Percentiles rank a stretch among this genome's conserved stretches.
These are phyloP conservation scores for Lavandula angustifolia DNA, from an alignment of 257 asterid genomes.

Conservation along the genomic window DNA sequence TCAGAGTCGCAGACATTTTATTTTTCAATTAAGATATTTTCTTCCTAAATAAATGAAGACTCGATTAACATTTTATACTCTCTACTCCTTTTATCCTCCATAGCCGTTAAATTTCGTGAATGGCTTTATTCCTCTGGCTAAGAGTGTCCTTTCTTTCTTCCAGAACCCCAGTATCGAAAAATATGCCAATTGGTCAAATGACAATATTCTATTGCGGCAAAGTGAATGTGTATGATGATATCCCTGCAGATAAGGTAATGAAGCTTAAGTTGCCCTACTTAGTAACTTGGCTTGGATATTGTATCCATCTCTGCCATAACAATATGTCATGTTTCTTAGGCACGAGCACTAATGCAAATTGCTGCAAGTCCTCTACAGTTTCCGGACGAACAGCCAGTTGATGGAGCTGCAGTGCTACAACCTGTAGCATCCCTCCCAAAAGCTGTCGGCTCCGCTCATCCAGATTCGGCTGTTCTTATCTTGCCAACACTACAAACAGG, in stretches of 20 bases:
- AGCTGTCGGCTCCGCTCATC: constrained; percentile 41
- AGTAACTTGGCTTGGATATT: constrained; percentile 7
- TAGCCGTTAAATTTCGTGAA: background rate
- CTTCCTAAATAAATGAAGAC: background rate
- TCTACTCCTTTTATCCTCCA: background rate
- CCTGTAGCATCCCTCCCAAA: constrained; percentile 55
- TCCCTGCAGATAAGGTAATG: constrained; percentile 82
- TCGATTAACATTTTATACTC: background rate
- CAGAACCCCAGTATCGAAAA: constrained; percentile 54
- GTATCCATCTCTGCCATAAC: constrained; percentile 22
- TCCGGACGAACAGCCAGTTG: constrained; percentile 59
- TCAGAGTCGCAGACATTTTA: background rate
- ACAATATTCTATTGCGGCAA: constrained; percentile 87
- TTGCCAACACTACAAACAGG: constrained; percentile 71
- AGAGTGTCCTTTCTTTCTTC: constrained; percentile 27
- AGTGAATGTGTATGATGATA: constrained; percentile 86
- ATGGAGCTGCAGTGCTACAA: constrained; percentile 46
- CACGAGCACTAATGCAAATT: constrained; percentile 69
- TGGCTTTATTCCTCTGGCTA: too few relatives aligned
- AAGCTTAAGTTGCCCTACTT: constrained; percentile 12
- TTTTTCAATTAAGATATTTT: background rate
- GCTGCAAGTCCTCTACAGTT: constrained; percentile 77
- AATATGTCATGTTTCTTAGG: constrained; percentile 47
- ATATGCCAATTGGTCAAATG: constrained; percentile 72
- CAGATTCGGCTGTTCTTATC: constrained; percentile 52